Percentiles rank a stretch among this genome's conserved stretches.
phyloP scores from a whole-genome alignment of 805 yeast species.

The Jamesozyma jinghongensis region DNA sequence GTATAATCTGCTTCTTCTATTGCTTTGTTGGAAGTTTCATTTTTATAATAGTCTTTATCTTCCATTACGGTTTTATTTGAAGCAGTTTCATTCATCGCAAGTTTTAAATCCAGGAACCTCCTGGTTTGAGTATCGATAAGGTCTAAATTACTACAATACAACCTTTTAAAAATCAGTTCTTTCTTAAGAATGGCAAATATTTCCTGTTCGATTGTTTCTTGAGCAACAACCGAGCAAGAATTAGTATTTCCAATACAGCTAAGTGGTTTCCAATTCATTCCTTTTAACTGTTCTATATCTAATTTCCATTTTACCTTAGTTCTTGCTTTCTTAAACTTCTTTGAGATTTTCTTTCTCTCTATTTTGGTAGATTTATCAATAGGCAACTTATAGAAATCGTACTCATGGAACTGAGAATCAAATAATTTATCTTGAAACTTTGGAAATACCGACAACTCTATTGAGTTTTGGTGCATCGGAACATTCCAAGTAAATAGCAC shows the following conservation, averaged over 20 bases:
- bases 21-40: not conserved
- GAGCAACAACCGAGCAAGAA: too few species aligned
- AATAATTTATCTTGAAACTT: slow-evolving; percentile 3
- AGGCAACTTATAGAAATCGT: slow-evolving; percentile 15
- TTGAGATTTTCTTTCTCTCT: not conserved
- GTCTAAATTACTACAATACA: slow-evolving; percentile 7
- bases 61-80: not conserved
- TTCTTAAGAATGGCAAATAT: not conserved
- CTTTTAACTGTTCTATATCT: slow-evolving; percentile 7
- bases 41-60: too few species aligned
- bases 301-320: slow-evolving; percentile 11
- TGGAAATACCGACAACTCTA: not conserved
- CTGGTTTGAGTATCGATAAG: slow-evolving; percentile 9
- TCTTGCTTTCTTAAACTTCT: not conserved
- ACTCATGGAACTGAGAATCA: slow-evolving; percentile 12
- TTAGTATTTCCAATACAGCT: not conserved
- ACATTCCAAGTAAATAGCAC: not conserved
- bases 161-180: slow-evolving; percentile 2
- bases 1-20: not conserved
- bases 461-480: not conserved
- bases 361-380: not conserved
- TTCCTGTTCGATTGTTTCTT: not conserved
- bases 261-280: slow-evolving; percentile 19
- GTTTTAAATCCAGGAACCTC: slow-evolving; percentile 6
- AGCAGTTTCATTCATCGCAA: not conserved